A percentile compares a stretch with the other conserved stretches of the same genome.
Conservation (phyloP, 176 grass and related monocot genomes). For the Poa pratensis region DNA sequence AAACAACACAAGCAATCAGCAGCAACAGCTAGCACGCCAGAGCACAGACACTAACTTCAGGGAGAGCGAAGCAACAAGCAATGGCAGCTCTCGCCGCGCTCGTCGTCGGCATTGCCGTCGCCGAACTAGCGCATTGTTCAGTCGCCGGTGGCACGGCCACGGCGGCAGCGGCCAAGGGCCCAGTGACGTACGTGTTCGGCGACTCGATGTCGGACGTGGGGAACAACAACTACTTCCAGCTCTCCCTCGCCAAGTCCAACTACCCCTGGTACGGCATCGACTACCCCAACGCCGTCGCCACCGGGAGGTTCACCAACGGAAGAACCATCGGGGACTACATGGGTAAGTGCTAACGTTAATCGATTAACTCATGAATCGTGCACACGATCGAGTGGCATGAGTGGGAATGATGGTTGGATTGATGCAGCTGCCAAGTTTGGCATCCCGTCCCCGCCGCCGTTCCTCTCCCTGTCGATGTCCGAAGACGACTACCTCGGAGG, state of each 20-base stretch:
- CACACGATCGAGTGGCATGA: background rate
- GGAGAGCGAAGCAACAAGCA: background rate
- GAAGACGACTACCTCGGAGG: slow-evolving; percentile 64
- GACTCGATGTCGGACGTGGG: slow-evolving; percentile 96
- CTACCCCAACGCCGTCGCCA: slow-evolving; percentile 61
- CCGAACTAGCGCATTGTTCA: slow-evolving; percentile 20
- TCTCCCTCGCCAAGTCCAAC: slow-evolving; percentile 82
- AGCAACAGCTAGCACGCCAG: background rate
- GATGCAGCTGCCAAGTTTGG: slow-evolving; percentile 78
- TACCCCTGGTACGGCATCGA: slow-evolving; percentile 98
- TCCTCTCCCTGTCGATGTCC: slow-evolving; percentile 64
- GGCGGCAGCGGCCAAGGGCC: background rate
- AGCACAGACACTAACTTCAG: background rate
- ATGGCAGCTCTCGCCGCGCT: slow-evolving; percentile 57
- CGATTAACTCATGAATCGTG: background rate
- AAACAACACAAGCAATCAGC: background rate
- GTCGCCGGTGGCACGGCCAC: background rate
- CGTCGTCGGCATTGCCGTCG: slow-evolving; percentile 31
- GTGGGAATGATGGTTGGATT: background rate
- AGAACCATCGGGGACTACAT: slow-evolving; percentile 94
- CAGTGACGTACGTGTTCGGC: slow-evolving; percentile 80
- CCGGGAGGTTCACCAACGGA: slow-evolving; percentile 91
- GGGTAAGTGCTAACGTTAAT: slow-evolving; percentile 42
- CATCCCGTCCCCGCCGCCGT: slow-evolving; percentile 66
- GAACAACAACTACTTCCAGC: slow-evolving; percentile 87